Evolutionary conservation across 805 yeast species (phyloP).

Genomic region (Metschnikowia dekortorum): DNA sequence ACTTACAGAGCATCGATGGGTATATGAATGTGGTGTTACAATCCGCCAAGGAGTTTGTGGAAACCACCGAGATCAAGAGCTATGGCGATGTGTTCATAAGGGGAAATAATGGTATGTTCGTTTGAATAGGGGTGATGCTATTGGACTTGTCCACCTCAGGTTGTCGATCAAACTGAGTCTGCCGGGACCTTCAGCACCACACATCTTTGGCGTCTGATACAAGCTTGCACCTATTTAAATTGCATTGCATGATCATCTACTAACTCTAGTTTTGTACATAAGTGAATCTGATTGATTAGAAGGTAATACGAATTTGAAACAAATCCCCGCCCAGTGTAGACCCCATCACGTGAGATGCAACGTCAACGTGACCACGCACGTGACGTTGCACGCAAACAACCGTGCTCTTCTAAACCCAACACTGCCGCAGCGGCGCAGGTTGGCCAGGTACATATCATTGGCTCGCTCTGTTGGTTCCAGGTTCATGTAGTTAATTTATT

Average conservation of each 20-base stretch:
- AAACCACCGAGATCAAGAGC: constrained; percentile 40
- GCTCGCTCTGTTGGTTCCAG: neutral
- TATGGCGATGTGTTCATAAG: constrained; percentile 82
- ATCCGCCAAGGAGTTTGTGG: constrained; percentile 62
- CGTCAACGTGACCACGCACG: neutral
- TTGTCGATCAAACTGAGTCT: no score
- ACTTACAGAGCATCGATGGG: constrained; percentile 84
- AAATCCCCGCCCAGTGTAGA: neutral
- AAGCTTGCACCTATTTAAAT: no score
- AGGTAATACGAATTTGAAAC: neutral
- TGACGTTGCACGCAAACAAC: neutral
- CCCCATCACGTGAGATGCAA: neutral
- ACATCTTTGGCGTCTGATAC: no score
- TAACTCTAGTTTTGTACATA: constrained; percentile 40
- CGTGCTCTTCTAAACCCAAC: no score
- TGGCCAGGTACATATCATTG: neutral
- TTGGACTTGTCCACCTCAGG: no score
- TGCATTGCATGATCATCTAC: constrained; percentile 10
- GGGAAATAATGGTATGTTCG: constrained; percentile 73
- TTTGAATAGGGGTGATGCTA: neutral
- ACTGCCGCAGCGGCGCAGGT: no score
- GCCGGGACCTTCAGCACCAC: no score
- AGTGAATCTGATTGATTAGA: constrained; percentile 25
- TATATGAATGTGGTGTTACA: constrained; percentile 92
- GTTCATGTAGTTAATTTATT: no score